Conservation (phyloP, 2,329 filamentous ascomycete species). For the Dryadomyces quercivorus region DNA sequence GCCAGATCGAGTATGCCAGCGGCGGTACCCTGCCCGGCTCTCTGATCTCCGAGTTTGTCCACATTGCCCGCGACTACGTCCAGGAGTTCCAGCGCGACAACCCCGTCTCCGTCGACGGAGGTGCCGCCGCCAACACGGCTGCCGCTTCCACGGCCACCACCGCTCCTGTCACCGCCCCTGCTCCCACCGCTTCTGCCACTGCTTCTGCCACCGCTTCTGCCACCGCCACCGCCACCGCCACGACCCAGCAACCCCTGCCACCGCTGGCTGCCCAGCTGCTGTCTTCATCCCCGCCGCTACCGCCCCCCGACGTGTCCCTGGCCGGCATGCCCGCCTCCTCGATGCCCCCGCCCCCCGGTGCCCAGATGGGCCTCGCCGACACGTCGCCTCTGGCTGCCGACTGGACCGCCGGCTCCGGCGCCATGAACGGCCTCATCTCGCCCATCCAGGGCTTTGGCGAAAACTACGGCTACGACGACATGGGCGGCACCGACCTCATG, state of each 20-base stretch:
- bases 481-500: slow-evolving; percentile 11
- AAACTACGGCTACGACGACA: neutral
- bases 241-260: neutral
- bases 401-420: neutral
- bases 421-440: neutral
- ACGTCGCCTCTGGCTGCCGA: neutral
- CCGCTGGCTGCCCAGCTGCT: neutral
- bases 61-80: slow-evolving; percentile 27
- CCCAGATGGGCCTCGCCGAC: neutral
- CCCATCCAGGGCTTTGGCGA: neutral
- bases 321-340: neutral
- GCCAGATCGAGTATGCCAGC: slow-evolving; percentile 26
- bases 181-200: neutral
- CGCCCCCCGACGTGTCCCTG: neutral
- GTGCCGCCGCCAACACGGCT: neutral
- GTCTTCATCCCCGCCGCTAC: neutral
- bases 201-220: neutral
- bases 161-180: neutral
- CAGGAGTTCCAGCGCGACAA: slow-evolving; percentile 8
- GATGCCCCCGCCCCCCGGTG: neutral
- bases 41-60: slow-evolving; percentile 25
- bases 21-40: slow-evolving; percentile 20
- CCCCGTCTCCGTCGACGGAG: neutral
- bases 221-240: neutral
- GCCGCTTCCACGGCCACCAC: neutral